Percentiles rank a stretch among this genome's conserved stretches.
phyloP scores from a whole-genome alignment of 441 rosid species.

The Corymbia citriodora region DNA sequence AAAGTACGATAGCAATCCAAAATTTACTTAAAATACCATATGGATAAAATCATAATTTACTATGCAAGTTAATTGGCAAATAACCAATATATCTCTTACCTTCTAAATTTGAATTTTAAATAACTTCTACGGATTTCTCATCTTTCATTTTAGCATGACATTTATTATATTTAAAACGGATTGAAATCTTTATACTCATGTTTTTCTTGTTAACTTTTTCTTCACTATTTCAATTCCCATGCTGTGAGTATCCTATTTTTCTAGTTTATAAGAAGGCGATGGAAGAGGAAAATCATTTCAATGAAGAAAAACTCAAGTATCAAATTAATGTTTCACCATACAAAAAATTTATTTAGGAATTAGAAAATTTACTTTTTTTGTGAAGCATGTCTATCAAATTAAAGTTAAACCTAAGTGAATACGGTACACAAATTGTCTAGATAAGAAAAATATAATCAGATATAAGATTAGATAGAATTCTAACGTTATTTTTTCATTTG shows the following conservation, averaged over 20 bases:
- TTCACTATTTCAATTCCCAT: no score
- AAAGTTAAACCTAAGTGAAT: not conserved
- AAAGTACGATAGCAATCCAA: not conserved
- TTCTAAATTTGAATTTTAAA: not conserved
- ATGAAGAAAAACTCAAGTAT: no score
- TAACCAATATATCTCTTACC: not conserved
- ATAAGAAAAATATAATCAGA: not conserved
- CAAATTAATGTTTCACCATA: no score
- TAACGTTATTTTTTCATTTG: not conserved
- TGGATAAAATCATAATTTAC: no score
- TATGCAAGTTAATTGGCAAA: not conserved
- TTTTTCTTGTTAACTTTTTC: no score
- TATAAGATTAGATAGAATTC: not conserved
- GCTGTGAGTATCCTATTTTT: no score
- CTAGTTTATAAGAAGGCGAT: no score
- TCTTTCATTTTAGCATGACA: not conserved
- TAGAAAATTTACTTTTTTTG: fast-evolving
- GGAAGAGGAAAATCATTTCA: no score
- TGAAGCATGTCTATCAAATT: not conserved
- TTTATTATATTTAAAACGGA: no score
- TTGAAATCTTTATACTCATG: no score
- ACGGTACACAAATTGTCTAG: not conserved
- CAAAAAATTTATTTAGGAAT: not conserved
- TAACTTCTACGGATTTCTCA: not conserved
- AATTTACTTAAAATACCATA: not conserved